Evolutionary conservation across 2,329 filamentous ascomycete genomes (phyloP), one percentile per base, ranked within the genome.

Genomic region (Parascedosporium putredinis): DNA sequence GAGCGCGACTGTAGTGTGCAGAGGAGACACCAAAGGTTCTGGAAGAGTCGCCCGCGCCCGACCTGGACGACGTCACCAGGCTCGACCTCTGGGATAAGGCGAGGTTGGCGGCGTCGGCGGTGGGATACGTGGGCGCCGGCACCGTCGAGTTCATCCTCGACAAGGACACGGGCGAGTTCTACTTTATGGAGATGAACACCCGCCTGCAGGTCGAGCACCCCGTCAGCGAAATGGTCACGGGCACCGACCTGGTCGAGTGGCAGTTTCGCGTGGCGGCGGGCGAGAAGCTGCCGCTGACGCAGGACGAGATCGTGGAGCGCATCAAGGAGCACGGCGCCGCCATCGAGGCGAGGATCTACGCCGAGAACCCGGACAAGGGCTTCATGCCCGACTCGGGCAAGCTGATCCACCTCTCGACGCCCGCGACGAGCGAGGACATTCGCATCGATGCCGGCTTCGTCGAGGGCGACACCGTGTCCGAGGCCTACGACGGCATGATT

Each of bases 401-500:
- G 58, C 76, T 98, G 1, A 74, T 94, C 4, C 88, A 96, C 63
- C 79, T 97, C 9, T 77, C 79, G 29, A 89, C 86, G 1, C 90
- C 91, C 0, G 76, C 78, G 29, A 64, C 70, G 45, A 77, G 80
- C 33, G 75, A 84, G 1, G 85, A 89, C 55, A 78, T 97, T 27
- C 83, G 93, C 36, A 89, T 98, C 55, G 93, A 98, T 60, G 89
- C 90, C 43, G 93, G 93, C 1, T 97, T 97, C 63, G 79, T 90
- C 24, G 77, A 89, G 57, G 93, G 93, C 23, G 91, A 95, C 62
- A 88, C 88, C 54, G 87, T 98, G 2, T 94, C 90, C 0, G 88
- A 91, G 52, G 87, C 93, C 50, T 98, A 98, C 65, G 93, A 98
- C 58, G 93, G 93, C 24, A 98, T 98, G 93, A 95, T 98, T 57